Base-by-base conservation (phyloP, 495 filamentous ascomycete species). In the Bacidia rubella region DNA sequence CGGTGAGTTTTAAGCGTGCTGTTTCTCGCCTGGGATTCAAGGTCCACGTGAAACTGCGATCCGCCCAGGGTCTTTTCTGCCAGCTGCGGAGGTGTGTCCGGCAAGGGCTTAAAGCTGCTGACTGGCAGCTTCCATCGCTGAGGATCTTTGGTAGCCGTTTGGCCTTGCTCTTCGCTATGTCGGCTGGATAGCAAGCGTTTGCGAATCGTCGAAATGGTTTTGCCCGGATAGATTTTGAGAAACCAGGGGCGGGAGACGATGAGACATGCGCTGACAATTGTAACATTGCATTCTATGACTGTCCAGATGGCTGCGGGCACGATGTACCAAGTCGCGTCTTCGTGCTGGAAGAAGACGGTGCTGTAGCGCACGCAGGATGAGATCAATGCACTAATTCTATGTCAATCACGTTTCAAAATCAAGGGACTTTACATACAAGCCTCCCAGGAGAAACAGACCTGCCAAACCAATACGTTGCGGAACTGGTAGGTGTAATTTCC, bases 261-360 rank as follows among this genome's bases (percentile, higher is more conserved):
- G 7, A 75, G 60, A 53, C 70, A 73, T 3, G 67, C 66, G 51
- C 66, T 65, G 42, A 74, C 68, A 45, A 74, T 63, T 17, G 67
- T 69, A 27, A 68, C 61, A 22, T 69, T 60, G 3, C 67, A 60
- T 53, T 74, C 71, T n/a, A 71, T 63, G 3, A 67, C 63, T 26
- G 68, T 70, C 68, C 68, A 73, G 27, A 69, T 59, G 35, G 61
- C 55, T 12, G 62, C 57, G 11, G 55, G 41, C 52, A 50, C 61
- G 56, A 49, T 53, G 56, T 55, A 55, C 59, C 51, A 60, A 10
- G 57, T 60, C 0, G 43, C 46, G 29, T 57, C 54, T 17, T 59
- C 53, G 4, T 24, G 47, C n/a, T 44, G 43, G 50, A 53, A 69
- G 51, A 72, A 69, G 15, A 67, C 26, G 0, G 23, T 65, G 44